These are phyloP conservation scores for Phytophthora sojae DNA, from an alignment of 352 stramenopile genomes.

Conservation along the genomic window DNA sequence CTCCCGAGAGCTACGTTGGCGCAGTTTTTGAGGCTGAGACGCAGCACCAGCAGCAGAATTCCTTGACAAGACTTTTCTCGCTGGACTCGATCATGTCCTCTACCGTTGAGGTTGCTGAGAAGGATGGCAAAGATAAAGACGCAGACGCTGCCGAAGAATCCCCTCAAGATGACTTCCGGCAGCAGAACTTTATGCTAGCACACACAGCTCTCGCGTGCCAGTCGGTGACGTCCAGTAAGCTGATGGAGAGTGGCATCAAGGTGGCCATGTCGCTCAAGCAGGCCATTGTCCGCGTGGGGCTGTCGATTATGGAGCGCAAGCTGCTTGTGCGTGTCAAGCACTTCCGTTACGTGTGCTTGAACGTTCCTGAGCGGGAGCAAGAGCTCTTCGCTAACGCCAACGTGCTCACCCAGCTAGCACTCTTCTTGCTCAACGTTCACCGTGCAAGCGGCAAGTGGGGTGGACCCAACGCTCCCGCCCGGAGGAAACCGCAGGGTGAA, in stretches of 20 bases:
- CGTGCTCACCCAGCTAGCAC: slow-evolving; percentile 93
- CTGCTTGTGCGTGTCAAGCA: slow-evolving; percentile 95
- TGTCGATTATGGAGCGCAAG: slow-evolving; percentile 96
- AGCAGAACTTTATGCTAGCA: slow-evolving; percentile 85
- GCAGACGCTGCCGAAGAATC: slow-evolving; percentile 28
- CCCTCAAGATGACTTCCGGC: slow-evolving; percentile 65
- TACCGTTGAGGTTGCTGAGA: slow-evolving; percentile 4
- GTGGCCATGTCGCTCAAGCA: slow-evolving; percentile 96
- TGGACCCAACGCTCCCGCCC: slow-evolving; percentile 33
- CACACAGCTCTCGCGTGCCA: slow-evolving; percentile 76
- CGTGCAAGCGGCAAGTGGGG: slow-evolving; percentile 95
- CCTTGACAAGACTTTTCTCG: slow-evolving; percentile 49
- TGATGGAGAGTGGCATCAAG: slow-evolving; percentile 95
- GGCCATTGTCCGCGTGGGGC: slow-evolving; percentile 93
- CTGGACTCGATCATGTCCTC: slow-evolving; percentile 36
- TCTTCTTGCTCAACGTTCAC: slow-evolving; percentile 96
- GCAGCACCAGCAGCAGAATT: slow-evolving; percentile 58
- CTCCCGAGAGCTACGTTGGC: slow-evolving; percentile 72
- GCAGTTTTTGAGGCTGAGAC: slow-evolving; percentile 73
- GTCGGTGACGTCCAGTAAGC: slow-evolving; percentile 68
- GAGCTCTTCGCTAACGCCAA: slow-evolving; percentile 94
- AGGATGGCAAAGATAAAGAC: slow-evolving; percentile 34
- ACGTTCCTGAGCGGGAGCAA: slow-evolving; percentile 83
- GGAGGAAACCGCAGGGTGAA: slow-evolving; percentile 42
- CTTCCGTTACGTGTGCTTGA: slow-evolving; percentile 97